Evolutionary conservation across 2,329 filamentous ascomycete genomes (phyloP), one percentile per base, ranked within the genome.

Genomic region (Penicillium sp.): DNA sequence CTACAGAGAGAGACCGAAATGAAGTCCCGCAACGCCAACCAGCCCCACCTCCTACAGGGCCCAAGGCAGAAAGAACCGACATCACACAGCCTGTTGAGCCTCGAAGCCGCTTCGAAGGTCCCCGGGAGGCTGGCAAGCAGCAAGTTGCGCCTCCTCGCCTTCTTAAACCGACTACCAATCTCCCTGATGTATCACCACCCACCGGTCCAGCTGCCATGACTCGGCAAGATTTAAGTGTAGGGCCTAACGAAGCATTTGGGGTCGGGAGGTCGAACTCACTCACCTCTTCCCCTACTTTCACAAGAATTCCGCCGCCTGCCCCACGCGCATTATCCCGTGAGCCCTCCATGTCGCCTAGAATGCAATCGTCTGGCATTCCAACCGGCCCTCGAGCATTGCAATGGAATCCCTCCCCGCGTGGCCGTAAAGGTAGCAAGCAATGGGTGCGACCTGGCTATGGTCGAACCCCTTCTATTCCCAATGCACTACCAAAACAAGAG

Each of bases 21-120:
- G 67, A 70, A 22, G 33, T 49, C 14, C 45, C 62, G 14, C 45
- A 61, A 16, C 61, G 63, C 4, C 57, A 61, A 4, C 48, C 64
- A 2, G 68, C 72, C 36, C 72, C 74, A 30, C 74, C 75, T 12
- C 76, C 76, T 11, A 78, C 75, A 9, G 74, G 73, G 11, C 77
- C 77, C 9, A 77, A 77, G 57, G 76, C 75, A 10, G 72, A 73
- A n/a, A 68, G 77, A 22, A 60, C 52, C 17, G 65, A 70, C 11
- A 38, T 60, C 11, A 62, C 65, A 36, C 61, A 62, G 22, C 48
- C 60, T 4, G 47, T 63, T 16, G 68, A 74, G 12, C 52, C 61
- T 46, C 67, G 65, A 14, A 30, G 58, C 22, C 64, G 67, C 37
- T 67, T 62, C n/a, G 63, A 69, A 17, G 58, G 58, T n/a, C 17